Percentiles rank a stretch among this genome's conserved stretches.
These are phyloP conservation scores for Pythium pyrilobum DNA, from an alignment of 352 stramenopile species.

Conservation along the genomic window DNA sequence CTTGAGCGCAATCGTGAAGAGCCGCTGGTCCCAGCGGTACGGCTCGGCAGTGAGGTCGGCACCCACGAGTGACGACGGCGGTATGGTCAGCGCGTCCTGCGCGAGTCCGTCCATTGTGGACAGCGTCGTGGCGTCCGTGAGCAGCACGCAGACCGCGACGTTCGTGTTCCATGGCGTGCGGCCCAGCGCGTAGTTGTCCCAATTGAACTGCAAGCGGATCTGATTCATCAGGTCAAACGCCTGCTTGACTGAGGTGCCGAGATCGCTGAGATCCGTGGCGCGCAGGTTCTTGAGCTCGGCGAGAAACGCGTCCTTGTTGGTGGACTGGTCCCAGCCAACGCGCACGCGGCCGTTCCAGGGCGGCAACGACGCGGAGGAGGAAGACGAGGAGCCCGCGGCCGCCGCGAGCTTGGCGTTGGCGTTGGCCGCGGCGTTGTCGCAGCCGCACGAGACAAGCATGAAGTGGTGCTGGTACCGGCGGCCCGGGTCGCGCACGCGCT, in stretches of 20 bases:
- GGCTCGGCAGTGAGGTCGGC: slow-evolving; percentile 79
- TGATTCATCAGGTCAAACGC: slow-evolving; percentile 89
- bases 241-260: slow-evolving; percentile 65
- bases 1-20: slow-evolving; percentile 81
- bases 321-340: slow-evolving; percentile 82
- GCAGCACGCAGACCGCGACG: slow-evolving; percentile 69
- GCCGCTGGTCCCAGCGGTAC: slow-evolving; percentile 79
- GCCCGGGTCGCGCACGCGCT: slow-evolving; percentile 76
- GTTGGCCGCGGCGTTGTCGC: slow-evolving; percentile 30
- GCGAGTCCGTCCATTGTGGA: slow-evolving; percentile 61
- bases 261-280: slow-evolving; percentile 73
- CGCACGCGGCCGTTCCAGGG: slow-evolving; percentile 66
- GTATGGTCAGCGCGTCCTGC: slow-evolving; percentile 71
- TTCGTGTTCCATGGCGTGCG: slow-evolving; percentile 82
- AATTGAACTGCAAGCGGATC: slow-evolving; percentile 84
- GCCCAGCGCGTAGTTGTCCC: slow-evolving; percentile 82
- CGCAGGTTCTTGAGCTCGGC: slow-evolving; percentile 80
- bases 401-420: slow-evolving; percentile 3
- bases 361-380: slow-evolving; percentile 1
- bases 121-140: slow-evolving; percentile 77
- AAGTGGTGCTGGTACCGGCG: slow-evolving; percentile 84
- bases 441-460: slow-evolving; percentile 79
- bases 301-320: slow-evolving; percentile 80
- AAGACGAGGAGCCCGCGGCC: not conserved
- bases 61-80: slow-evolving; percentile 56